Percentiles rank a stretch among this genome's conserved stretches.
Evolutionary conservation across 495 filamentous ascomycete genomes (phyloP).

Genomic region (Penicillium diatomitis): DNA sequence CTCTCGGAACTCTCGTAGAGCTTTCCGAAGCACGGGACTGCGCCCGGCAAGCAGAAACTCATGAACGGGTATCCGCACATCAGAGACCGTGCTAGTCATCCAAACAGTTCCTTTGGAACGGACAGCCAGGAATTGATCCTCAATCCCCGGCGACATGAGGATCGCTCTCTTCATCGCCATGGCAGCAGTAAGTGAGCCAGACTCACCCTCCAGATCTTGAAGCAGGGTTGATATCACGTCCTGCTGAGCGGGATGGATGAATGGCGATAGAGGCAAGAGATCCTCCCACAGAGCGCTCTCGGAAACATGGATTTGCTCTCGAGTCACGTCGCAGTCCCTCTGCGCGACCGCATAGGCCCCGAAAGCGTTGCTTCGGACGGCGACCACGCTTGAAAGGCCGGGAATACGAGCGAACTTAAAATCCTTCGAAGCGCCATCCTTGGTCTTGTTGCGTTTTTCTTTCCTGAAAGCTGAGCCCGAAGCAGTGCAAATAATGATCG

Average conservation of each 20-base stretch:
- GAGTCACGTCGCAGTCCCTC: constrained; percentile 74
- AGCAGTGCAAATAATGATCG: constrained; percentile 86
- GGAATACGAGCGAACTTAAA: constrained; percentile 91
- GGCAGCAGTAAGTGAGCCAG: constrained; percentile 13
- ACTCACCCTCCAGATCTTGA: constrained; percentile 8
- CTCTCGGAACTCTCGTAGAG: constrained; percentile 43
- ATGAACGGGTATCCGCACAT: constrained; percentile 69
- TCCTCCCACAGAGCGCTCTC: constrained; percentile 64
- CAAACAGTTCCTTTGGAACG: constrained; percentile 31
- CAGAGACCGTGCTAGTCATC: constrained; percentile 49
- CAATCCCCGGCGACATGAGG: constrained; percentile 46
- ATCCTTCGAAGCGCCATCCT: constrained; percentile 61
- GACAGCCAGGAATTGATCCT: constrained; percentile 39
- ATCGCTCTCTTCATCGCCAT: constrained; percentile 33
- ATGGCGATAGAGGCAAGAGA: constrained; percentile 56
- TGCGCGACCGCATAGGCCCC: constrained; percentile 85
- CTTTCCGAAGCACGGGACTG: constrained; percentile 57
- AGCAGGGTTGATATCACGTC: constrained; percentile 10
- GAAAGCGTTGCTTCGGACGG: constrained; percentile 77
- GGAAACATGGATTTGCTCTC: constrained; percentile 58
- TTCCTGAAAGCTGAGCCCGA: constrained; percentile 89
- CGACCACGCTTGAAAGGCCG: constrained; percentile 70
- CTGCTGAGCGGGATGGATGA: constrained; percentile 22
- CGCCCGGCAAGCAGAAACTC: constrained; percentile 67
- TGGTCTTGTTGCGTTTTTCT: constrained; percentile 68